Evolutionary conservation across 257 asterid genomes (phyloP).

Genomic region (Nicotiana noctiflora): DNA sequence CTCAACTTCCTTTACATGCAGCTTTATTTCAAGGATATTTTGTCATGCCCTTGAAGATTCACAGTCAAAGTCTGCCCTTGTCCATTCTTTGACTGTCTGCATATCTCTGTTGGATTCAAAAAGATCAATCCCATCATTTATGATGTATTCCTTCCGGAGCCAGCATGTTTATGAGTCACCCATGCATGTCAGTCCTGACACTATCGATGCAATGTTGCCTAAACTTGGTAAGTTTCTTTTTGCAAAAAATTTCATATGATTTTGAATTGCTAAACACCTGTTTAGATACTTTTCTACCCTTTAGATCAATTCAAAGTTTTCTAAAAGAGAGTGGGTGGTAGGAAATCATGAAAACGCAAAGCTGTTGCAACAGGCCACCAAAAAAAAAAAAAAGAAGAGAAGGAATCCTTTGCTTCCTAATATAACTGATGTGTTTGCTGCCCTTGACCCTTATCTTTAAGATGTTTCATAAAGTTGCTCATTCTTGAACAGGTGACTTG

Average conservation of each 20-base stretch:
- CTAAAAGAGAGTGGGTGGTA: background rate
- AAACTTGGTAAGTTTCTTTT: slow-evolving; percentile 52
- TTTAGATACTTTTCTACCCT: background rate
- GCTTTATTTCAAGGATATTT: slow-evolving; percentile 85
- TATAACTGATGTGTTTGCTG: background rate
- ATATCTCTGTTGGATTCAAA: slow-evolving; percentile 89
- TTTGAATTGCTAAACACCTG: background rate
- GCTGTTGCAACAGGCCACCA: background rate
- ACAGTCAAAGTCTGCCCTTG: slow-evolving; percentile 78
- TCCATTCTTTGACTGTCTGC: slow-evolving; percentile 80
- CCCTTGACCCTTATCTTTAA: background rate
- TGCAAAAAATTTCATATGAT: background rate
- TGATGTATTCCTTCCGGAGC: slow-evolving; percentile 69
- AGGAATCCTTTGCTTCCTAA: background rate
- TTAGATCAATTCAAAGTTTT: background rate
- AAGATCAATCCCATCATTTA: slow-evolving; percentile 65
- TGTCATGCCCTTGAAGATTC: slow-evolving; percentile 80
- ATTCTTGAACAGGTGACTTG: slow-evolving; percentile 61
- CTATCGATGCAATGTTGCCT: slow-evolving; percentile 94
- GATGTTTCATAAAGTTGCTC: background rate
- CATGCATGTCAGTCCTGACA: slow-evolving; percentile 62
- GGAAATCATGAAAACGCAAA: background rate
- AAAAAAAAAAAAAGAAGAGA: background rate
- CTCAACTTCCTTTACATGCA: slow-evolving; percentile 28
- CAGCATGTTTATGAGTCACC: slow-evolving; percentile 75